Evolutionary conservation across 2,329 filamentous ascomycete species (phyloP).

Genomic region (Huntiella abstrusa): DNA sequence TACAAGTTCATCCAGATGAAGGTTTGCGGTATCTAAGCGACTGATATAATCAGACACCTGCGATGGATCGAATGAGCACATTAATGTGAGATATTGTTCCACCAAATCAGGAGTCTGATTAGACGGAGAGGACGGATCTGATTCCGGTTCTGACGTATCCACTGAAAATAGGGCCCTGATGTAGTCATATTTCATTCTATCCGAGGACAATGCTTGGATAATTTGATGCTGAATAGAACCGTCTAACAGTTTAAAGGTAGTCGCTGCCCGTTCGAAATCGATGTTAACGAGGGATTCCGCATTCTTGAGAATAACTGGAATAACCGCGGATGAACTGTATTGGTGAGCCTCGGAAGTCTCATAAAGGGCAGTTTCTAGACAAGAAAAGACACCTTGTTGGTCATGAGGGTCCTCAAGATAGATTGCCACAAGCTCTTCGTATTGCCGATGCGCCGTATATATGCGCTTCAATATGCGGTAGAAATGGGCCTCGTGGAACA

Average conservation of each 20-base stretch:
- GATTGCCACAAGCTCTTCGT: constrained; percentile 54
- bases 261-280: constrained; percentile 45
- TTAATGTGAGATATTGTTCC: constrained; percentile 74
- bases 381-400: constrained; percentile 56
- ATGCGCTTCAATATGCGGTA: constrained; percentile 82
- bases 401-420: constrained; percentile 77
- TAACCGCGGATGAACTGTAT: constrained; percentile 41
- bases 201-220: constrained; percentile 22
- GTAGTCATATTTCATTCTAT: constrained; percentile 49
- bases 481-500: constrained; percentile 65
- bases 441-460: constrained; percentile 64
- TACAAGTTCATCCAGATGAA: constrained; percentile 62
- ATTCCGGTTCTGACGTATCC: background rate
- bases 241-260: constrained; percentile 42
- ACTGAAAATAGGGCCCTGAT: constrained; percentile 58
- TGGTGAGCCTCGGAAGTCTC: constrained; percentile 49
- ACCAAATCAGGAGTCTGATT: constrained; percentile 41
- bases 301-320: constrained; percentile 44
- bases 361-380: constrained; percentile 28
- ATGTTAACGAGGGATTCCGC: constrained; percentile 48
- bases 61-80: constrained; percentile 67
- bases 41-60: constrained; percentile 78
- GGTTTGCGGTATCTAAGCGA: constrained; percentile 52
- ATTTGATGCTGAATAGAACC: constrained; percentile 48
- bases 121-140: constrained; percentile 17